Conservation (phyloP, 176 grass and related monocot species). For the Puya raimondii region DNA sequence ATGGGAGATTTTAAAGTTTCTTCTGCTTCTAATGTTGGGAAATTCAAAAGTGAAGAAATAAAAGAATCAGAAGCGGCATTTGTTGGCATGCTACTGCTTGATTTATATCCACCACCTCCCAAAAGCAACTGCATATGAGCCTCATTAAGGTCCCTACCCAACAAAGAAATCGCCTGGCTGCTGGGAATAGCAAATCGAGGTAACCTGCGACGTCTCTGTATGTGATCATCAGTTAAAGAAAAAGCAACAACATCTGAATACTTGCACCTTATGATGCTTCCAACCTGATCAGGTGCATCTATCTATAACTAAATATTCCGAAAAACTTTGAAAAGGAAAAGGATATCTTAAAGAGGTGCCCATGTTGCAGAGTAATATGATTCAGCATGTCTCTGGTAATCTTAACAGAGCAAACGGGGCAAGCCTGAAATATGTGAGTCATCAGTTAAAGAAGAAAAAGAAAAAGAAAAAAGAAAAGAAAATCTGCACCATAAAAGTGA, state of each 20-base stretch:
- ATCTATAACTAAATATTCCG: neutral
- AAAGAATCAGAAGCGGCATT: slow-evolving; percentile 86
- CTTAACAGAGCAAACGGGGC: slow-evolving; percentile 87
- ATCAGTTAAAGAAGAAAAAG: slow-evolving; percentile 6
- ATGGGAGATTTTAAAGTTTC: slow-evolving; percentile 62
- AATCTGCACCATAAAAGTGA: neutral
- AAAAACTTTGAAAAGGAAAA: neutral
- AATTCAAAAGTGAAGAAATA: slow-evolving; percentile 75
- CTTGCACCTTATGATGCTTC: neutral
- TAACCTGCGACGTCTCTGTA: slow-evolving; percentile 64
- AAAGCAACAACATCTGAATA: slow-evolving; percentile 2
- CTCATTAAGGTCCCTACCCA: slow-evolving; percentile 78
- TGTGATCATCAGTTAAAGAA: slow-evolving; percentile 26
- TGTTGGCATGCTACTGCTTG: slow-evolving; percentile 39
- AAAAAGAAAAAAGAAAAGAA: neutral
- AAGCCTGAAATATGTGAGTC: slow-evolving; percentile 41
- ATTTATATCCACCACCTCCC: slow-evolving; percentile 54
- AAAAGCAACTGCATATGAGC: slow-evolving; percentile 83
- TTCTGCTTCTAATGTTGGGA: slow-evolving; percentile 52
- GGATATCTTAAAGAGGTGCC: slow-evolving; percentile 80
- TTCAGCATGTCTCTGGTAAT: slow-evolving; percentile 87
- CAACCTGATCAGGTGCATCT: neutral
- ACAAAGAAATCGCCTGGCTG: slow-evolving; percentile 62
- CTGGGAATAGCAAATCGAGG: slow-evolving; percentile 70
- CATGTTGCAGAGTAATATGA: slow-evolving; percentile 87